Evolutionary conservation across 345 rosid genomes (phyloP), one percentile per base, ranked within the genome.

Genomic region (Alliaria petiolata): DNA sequence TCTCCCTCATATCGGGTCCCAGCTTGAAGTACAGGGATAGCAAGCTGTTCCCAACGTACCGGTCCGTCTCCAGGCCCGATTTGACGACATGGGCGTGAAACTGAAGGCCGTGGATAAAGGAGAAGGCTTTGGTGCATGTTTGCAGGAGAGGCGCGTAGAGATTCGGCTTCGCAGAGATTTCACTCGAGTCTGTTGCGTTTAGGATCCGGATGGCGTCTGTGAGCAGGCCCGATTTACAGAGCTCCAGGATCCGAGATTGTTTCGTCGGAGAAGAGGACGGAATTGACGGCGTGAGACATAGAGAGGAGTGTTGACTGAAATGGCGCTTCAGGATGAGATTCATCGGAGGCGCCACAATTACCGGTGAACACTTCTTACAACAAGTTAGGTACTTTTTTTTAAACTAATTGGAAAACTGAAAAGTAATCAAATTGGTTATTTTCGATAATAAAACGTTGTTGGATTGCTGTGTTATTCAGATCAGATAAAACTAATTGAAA

Each of bases 21-120:
- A 89, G 19, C 79, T 91, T 93, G 73, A 87, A 87, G 52, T 91
- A 93, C 8, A 89, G 55, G 12, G 97, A 79, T 26, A 93, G 89
- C 76, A 93, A 82, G 73, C 96, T 83, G 62, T 93, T 93, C 11
- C 98, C 98, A 0, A 89, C 87, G 62, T 81, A 84, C 8, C 87
- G 81, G 69, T 93, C 96, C 0, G 80, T 69, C 8, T 85, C 90
- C n/a, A 93, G 82, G 59, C 98, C 97, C 2, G 88, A 89, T 78
- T 93, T 93, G 62, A 93, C 14, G 25, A 84, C 85, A 60, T 83
- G 86, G 51, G 89, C 83, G 6, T 93, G 98, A 10, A 86, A 53
- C 79, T 87, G 96, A 70, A 84, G 76, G n/a, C 98, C 98, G 3
- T 79, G 91, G 38, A 13, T 49, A 42, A 91, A 84, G 5, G 90